A percentile compares a stretch with the other conserved stretches of the same genome.
Conservation (phyloP, 768 basidiomycete species). For the Lactarius deliciosus region DNA sequence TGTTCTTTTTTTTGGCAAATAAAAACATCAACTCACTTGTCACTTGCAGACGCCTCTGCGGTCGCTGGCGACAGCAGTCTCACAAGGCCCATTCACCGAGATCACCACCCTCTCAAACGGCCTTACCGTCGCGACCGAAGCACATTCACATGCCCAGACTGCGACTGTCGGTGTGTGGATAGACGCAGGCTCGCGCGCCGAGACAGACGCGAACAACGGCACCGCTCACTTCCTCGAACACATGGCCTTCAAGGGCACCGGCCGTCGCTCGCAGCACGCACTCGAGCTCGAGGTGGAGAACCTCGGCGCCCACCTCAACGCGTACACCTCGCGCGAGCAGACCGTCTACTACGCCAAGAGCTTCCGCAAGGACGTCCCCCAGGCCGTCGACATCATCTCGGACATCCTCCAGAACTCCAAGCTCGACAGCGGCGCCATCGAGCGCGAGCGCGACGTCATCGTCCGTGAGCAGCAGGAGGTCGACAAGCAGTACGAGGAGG, state of each 20-base stretch:
- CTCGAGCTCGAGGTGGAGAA: constrained; percentile 98
- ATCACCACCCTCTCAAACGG: constrained; percentile 93
- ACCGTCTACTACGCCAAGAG: constrained; percentile 99
- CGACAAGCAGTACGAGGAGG: constrained; percentile 97
- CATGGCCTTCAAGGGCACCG: constrained; percentile 98
- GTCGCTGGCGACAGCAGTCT: constrained; percentile 70
- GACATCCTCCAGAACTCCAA: constrained; percentile 98
- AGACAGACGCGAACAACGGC: constrained; percentile 92
- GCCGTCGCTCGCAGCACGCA: constrained; percentile 79
- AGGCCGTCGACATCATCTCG: constrained; percentile 93
- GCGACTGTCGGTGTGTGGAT: constrained; percentile 99
- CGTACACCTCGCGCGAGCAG: constrained; percentile 98
- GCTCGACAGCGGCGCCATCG: constrained; percentile 82
- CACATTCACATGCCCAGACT: constrained; percentile 87
- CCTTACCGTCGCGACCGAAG: constrained; percentile 90
- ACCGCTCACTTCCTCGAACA: constrained; percentile 99
- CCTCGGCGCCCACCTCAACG: constrained; percentile 94
- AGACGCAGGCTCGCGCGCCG: constrained; percentile 95
- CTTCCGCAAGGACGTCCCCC: constrained; percentile 91
- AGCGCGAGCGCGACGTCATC: constrained; percentile 95
- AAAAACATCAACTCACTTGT: neutral
- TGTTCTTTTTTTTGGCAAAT: constrained; percentile 9
- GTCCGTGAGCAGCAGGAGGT: constrained; percentile 98
- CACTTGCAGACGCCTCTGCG: constrained; percentile 52
- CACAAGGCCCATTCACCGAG: constrained; percentile 76